These are phyloP conservation scores for Fragaria nilgerrensis DNA, from an alignment of 306 rosid genomes.

Conservation along the genomic window DNA sequence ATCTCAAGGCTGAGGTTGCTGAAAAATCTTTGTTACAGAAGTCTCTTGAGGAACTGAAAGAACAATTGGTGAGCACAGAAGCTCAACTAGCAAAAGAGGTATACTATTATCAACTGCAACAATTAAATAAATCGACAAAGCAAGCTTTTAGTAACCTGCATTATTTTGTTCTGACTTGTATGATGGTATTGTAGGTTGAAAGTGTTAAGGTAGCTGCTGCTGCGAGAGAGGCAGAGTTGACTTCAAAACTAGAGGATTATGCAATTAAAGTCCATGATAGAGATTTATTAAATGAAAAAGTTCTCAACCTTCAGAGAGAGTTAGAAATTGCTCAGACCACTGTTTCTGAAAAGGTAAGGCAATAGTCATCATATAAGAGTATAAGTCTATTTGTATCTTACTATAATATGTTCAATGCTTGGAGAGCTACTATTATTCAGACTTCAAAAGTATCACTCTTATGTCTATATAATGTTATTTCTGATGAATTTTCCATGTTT, in stretches of 20 bases:
- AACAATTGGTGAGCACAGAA: slow-evolving; percentile 54
- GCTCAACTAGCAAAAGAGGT: slow-evolving; percentile 72
- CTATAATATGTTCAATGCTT: not conserved
- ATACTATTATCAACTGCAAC: slow-evolving; percentile 17
- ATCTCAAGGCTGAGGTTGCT: slow-evolving; percentile 55
- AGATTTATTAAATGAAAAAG: slow-evolving; percentile 54
- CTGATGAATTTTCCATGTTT: slow-evolving; percentile 17
- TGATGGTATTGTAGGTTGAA: slow-evolving; percentile 50
- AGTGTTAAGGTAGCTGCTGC: slow-evolving; percentile 50
- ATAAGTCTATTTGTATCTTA: not conserved
- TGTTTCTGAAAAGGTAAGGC: slow-evolving; percentile 55
- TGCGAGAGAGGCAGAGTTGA: slow-evolving; percentile 59
- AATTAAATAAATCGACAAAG: not conserved
- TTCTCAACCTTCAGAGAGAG: slow-evolving; percentile 63
- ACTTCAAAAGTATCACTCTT: not conserved
- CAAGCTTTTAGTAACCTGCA: not conserved
- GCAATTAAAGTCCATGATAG: slow-evolving; percentile 44
- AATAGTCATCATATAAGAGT: not conserved
- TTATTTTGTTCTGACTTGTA: slow-evolving; percentile 24
- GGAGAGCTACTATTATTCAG: not conserved
- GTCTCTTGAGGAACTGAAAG: slow-evolving; percentile 59
- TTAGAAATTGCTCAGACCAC: slow-evolving; percentile 53
- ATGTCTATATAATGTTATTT: not conserved
- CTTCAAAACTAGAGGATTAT: slow-evolving; percentile 61
- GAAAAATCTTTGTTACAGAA: slow-evolving; percentile 61